Evolutionary conservation across 2,329 filamentous ascomycete species (phyloP), one percentile per base, ranked within the genome.

Genomic region (Fusarium sp.): DNA sequence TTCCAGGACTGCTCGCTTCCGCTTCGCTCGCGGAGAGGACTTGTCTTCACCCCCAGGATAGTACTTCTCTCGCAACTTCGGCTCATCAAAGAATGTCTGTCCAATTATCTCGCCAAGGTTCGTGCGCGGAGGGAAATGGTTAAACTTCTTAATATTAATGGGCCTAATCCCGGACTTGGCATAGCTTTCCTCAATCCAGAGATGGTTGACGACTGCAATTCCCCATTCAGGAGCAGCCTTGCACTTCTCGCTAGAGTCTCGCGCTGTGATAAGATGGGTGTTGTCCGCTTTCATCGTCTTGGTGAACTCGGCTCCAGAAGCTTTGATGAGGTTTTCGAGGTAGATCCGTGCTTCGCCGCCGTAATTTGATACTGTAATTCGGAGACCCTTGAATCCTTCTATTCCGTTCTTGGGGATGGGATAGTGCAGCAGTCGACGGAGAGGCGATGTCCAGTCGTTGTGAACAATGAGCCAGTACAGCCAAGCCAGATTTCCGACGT

Each of bases 171-270:
- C 87, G 82, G 94, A 97, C 77, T 92, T 93, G 3, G 95, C 93
- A 76, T 98, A 99, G 79, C 94, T 97, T 76, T 99, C 96, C 79
- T 99, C 96, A 44, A 99, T 86, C 96, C 96, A 99, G 2, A 99
- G 85, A 77, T 99, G 96, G 78, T 98, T 99, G 73, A 97, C 84
- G 73, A 97, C 91, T 58, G 93, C 84, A 56, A 98, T 91, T 54
- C 92, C 91, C 96, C 96, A 99, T 80, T 98, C 96, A 65, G 89
- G 88, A 1, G 96, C 96, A 2, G 96, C 96, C 37, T 92, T 90
- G 78, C 93, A 98, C 80, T 99, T 99, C 77, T 98, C 96, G 75
- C 95, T 97, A 58, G 89, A 89, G 61, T 91, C 89, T 73, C 97
- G 92, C 7, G 96, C 96, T 1, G 95, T 97, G 74, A 99, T 91